Evolutionary conservation across 495 filamentous ascomycete species (phyloP), one percentile per base, ranked within the genome.

Genomic region (Trichodelitschia bisporula): DNA sequence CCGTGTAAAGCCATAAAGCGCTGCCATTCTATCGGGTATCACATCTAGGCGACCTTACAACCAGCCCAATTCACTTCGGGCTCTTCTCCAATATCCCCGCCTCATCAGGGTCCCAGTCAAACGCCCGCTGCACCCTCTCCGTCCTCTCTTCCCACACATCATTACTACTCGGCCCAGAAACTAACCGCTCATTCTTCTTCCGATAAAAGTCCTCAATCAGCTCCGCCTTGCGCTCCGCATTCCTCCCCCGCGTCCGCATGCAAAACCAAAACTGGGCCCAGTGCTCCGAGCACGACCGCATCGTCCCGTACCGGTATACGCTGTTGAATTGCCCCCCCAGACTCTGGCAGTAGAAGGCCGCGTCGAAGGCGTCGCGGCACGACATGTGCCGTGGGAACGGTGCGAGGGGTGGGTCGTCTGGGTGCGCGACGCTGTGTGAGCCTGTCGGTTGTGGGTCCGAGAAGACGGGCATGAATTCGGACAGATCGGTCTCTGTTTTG

Each of bases 251-350:
- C n/a, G 69, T 70, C 33, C 74, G 69, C 78, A 97, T 90, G 57
- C 86, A 97, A 52, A 91, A 76, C 69, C 84, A 79, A 55, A 86
- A 93, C 47, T 84, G 72, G 39, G 68, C 59, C 77, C 80, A 90
- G 26, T 76, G 69, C 39, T 84, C 69, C 17, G 54, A 55, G 58
- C 86, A 97, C 6, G 62, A 56, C 2, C 70, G 64, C 28, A 86
- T 38, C 24, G 47, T 50, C 33, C 86, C 86, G 48, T 77, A 69
- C 24, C 86, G 75, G 61, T 97, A 97, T 4, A 95, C 57, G 38
- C 72, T 65, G 37, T 69, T 60, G 54, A 83, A 86, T 46, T 92
- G 79, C 0, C 83, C 77, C 15, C 82, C 86, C 2, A 89, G 60
- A 0, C 78, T 83, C 43, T 86, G 75, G 62, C 86, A 97, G 64